A percentile compares a stretch with the other conserved stretches of the same genome.
Evolutionary conservation across 768 basidiomycete species (phyloP).

Genomic region (Suillus alpinus): DNA sequence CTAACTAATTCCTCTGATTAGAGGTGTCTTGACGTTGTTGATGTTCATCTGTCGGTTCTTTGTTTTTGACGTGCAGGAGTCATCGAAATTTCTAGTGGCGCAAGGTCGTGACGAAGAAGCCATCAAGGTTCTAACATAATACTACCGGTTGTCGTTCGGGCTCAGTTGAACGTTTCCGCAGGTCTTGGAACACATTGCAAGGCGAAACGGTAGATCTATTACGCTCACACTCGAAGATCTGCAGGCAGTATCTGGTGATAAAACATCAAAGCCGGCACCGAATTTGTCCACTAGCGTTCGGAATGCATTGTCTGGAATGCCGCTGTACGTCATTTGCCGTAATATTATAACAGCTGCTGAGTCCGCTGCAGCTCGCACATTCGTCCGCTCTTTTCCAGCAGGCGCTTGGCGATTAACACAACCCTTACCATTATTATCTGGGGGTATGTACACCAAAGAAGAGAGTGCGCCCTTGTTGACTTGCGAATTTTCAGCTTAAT

Average conservation of each 20-base stretch:
- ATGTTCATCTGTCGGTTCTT: too few relatives aligned
- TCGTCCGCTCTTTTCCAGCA: conserved; percentile 45
- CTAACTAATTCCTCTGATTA: too few relatives aligned
- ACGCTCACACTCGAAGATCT: conserved; percentile 46
- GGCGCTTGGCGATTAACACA: conserved; percentile 44
- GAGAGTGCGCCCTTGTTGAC: background rate
- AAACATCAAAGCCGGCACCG: conserved; percentile 10
- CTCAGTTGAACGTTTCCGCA: conserved; percentile 11
- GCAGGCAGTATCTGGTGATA: conserved; percentile 24
- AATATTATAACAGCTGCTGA: background rate
- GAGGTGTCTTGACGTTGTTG: too few relatives aligned
- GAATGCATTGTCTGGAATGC: conserved; percentile 35
- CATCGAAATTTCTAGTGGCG: conserved; percentile 50
- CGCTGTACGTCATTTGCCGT: conserved; percentile 30
- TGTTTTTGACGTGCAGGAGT: too few relatives aligned
- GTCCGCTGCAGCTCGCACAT: conserved; percentile 40
- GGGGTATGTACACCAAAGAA: conserved; percentile 34
- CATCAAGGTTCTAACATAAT: conserved; percentile 35
- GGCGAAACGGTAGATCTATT: conserved; percentile 43
- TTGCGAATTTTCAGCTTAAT: conserved; percentile 34
- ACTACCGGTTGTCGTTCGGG: background rate
- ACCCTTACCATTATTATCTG: conserved; percentile 48
- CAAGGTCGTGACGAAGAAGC: conserved; percentile 58
- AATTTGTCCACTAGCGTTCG: conserved; percentile 25
- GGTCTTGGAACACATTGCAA: conserved; percentile 49